Conservation (phyloP, 768 basidiomycete species). For the Boletus fagicola region DNA sequence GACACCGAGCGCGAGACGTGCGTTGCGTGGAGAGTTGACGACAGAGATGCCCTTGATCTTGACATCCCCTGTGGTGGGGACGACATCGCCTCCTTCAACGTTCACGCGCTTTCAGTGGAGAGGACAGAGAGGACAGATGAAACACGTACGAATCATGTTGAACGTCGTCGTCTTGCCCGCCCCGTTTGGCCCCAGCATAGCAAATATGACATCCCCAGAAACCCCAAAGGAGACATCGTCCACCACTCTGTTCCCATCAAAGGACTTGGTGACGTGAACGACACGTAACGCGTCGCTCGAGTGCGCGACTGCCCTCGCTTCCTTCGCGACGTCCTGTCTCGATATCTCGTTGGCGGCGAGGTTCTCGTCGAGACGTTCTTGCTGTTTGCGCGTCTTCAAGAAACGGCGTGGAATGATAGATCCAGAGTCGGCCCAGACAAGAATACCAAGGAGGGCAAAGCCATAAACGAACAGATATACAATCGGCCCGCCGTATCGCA, state of each 20-base stretch:
- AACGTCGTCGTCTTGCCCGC: constrained; percentile 84
- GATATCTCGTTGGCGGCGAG: constrained; percentile 15
- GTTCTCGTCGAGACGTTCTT: constrained; percentile 10
- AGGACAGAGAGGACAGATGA: not conserved
- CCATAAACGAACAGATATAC: constrained; percentile 64
- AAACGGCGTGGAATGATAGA: constrained; percentile 45
- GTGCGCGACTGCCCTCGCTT: constrained; percentile 45
- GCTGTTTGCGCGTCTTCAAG: constrained; percentile 24
- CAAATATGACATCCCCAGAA: constrained; percentile 60
- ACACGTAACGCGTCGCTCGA: constrained; percentile 63
- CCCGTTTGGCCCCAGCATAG: constrained; percentile 77
- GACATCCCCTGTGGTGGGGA: constrained; percentile 68
- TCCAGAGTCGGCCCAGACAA: constrained; percentile 74
- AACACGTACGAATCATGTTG: constrained; percentile 68
- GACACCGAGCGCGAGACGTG: constrained; percentile 71
- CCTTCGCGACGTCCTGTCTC: constrained; percentile 53
- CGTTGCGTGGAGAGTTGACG: constrained; percentile 57
- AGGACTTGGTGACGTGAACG: constrained; percentile 61
- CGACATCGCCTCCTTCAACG: constrained; percentile 59
- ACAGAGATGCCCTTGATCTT: constrained; percentile 66
- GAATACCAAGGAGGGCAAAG: constrained; percentile 55
- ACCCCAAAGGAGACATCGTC: constrained; percentile 74
- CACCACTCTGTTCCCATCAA: constrained; percentile 55
- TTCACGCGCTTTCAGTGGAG: not conserved
- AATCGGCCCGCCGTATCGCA: constrained; percentile 72